phyloP scores from a whole-genome alignment of 768 basidiomycete genomes.

The Leccinellum luteum region DNA sequence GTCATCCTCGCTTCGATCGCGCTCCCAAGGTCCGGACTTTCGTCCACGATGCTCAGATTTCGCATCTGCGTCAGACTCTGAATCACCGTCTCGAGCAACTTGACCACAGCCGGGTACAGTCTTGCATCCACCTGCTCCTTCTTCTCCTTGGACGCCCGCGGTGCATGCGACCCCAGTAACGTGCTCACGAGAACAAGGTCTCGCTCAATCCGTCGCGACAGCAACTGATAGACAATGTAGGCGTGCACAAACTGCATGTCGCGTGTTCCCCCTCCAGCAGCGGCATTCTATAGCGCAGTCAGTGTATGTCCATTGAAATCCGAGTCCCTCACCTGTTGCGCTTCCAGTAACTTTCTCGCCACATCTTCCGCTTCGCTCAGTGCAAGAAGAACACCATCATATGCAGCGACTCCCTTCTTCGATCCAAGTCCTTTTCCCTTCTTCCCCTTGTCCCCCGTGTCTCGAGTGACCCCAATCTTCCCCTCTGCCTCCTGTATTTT shows the following conservation, averaged over 20 bases:
- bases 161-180: conserved; percentile 46
- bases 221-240: conserved; percentile 83
- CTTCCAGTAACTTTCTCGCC: conserved; percentile 73
- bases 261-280: conserved; percentile 47
- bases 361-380: conserved; percentile 90
- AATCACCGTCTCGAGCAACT: conserved; percentile 80
- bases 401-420: conserved; percentile 80
- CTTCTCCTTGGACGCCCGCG: conserved; percentile 32
- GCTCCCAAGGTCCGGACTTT: conserved; percentile 77
- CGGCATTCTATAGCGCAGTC: conserved; percentile 36
- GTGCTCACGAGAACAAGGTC: conserved; percentile 79
- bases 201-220: conserved; percentile 83
- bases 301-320: not conserved
- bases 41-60: conserved; percentile 80
- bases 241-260: conserved; percentile 85
- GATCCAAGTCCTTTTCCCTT: conserved; percentile 43
- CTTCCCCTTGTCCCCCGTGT: conserved; percentile 24
- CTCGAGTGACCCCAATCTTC: conserved; percentile 44
- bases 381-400: conserved; percentile 79
- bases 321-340: conserved; percentile 63
- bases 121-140: conserved; percentile 62
- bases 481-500: conserved; percentile 78
- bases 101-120: conserved; percentile 84
- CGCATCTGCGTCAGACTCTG: conserved; percentile 86
- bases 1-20: conserved; percentile 75